Conservation (phyloP, 352 stramenopile genomes). For the Phytophthora brassicae region DNA sequence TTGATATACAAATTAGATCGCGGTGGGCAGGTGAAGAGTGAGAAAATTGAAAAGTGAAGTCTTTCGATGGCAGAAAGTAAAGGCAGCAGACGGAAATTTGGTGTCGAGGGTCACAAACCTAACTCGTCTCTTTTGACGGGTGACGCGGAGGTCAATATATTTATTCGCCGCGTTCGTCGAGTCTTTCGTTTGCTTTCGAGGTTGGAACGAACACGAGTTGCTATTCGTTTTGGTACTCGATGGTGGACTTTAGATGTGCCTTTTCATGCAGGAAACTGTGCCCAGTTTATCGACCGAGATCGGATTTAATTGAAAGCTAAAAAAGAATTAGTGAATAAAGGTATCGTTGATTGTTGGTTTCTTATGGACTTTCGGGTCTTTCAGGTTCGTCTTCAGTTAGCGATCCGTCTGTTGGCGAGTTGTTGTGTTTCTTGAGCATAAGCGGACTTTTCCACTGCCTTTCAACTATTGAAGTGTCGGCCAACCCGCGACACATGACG, state of each 20-base stretch:
- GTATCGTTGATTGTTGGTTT: not conserved
- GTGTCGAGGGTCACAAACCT: slow-evolving; percentile 15
- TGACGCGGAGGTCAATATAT: slow-evolving; percentile 35
- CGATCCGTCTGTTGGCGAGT: slow-evolving; percentile 27
- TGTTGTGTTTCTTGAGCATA: slow-evolving; percentile 16
- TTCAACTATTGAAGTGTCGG: slow-evolving; percentile 17
- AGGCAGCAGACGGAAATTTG: slow-evolving; percentile 17
- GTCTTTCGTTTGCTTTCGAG: slow-evolving; percentile 7
- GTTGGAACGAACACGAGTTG: no score
- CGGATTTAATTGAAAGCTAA: slow-evolving; percentile 17
- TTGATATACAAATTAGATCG: slow-evolving; percentile 35
- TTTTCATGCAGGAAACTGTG: slow-evolving; percentile 4
- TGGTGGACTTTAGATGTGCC: slow-evolving; percentile 5
- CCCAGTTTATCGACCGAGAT: no score
- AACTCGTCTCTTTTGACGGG: slow-evolving; percentile 13
- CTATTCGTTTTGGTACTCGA: no score
- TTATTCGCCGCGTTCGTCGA: slow-evolving; percentile 39
- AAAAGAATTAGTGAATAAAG: slow-evolving; percentile 27
- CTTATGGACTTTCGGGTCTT: slow-evolving; percentile 21
- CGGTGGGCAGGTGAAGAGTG: slow-evolving; percentile 21
- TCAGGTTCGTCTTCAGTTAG: slow-evolving; percentile 36
- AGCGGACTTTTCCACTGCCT: slow-evolving; percentile 16
- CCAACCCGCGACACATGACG: slow-evolving; percentile 59
- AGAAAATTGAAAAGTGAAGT: slow-evolving; percentile 7
- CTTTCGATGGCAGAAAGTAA: slow-evolving; percentile 43